Percentiles rank a stretch among this genome's conserved stretches.
These are phyloP conservation scores for Pholiota adiposa DNA, from an alignment of 1,284 basidiomycete species.

Conservation along the genomic window DNA sequence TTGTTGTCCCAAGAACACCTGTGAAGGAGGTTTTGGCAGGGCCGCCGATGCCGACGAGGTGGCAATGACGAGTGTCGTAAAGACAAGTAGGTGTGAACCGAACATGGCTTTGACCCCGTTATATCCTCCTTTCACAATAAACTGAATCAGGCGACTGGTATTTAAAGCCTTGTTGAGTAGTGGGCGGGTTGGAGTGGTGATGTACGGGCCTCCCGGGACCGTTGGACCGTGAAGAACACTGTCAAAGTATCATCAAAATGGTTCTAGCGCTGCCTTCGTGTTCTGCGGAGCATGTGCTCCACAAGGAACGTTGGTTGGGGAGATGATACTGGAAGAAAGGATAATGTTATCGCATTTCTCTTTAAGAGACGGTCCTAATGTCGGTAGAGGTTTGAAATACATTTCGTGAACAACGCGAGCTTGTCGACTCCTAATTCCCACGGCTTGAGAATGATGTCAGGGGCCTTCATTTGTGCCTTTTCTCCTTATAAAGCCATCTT, in stretches of 20 bases:
- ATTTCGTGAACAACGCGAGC: background rate
- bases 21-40: slow-evolving; percentile 2
- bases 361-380: too few relatives aligned
- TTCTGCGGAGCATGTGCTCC: background rate
- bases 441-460: background rate
- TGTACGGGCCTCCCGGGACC: background rate
- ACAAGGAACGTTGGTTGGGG: background rate
- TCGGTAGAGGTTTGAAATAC: too few relatives aligned
- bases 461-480: background rate
- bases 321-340: background rate
- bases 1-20: slow-evolving; percentile 11
- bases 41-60: background rate
- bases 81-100: background rate
- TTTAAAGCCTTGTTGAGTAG: background rate
- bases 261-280: background rate
- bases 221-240: background rate
- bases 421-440: background rate
- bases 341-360: too few relatives aligned
- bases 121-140: background rate
- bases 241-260: background rate
- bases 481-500: background rate
- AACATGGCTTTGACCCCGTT: background rate
- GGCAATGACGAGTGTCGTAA: background rate
- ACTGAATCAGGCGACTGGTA: background rate
- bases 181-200: background rate